These are phyloP conservation scores for Cladophialophora immunda DNA, from an alignment of 2,329 filamentous ascomycete genomes.

Conservation along the genomic window DNA sequence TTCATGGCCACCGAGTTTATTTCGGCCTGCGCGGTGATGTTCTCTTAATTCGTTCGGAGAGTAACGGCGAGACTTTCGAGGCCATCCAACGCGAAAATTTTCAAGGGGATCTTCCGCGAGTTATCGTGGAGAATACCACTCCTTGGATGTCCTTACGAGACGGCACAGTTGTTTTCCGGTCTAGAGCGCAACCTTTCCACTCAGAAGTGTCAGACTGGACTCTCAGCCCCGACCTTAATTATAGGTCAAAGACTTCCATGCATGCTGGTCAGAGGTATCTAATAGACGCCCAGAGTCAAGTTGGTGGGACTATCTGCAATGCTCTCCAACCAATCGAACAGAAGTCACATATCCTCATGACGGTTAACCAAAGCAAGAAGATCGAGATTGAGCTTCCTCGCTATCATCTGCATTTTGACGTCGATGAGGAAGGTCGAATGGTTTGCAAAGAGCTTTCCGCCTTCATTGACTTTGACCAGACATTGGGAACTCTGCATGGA, in stretches of 20 bases:
- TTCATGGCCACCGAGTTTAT: conserved; percentile 43
- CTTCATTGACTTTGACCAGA: conserved; percentile 56
- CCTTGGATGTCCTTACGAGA: conserved; percentile 58
- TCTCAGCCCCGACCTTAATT: conserved; percentile 28
- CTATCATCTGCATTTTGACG: conserved; percentile 49
- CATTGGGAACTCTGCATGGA: conserved; percentile 59
- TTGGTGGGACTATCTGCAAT: conserved; percentile 44
- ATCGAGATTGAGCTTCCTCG: conserved; percentile 48
- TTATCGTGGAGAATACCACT: conserved; percentile 51
- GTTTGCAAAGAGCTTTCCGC: conserved; percentile 33
- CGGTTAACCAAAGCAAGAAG: conserved; percentile 32
- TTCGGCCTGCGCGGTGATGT: conserved; percentile 40
- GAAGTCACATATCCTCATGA: conserved; percentile 47
- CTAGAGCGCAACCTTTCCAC: conserved; percentile 43
- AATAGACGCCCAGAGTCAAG: conserved; percentile 49
- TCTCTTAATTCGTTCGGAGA: conserved; percentile 47
- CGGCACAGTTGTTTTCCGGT: conserved; percentile 46
- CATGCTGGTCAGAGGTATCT: conserved; percentile 35
- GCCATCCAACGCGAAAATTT: conserved; percentile 46
- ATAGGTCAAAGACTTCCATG: conserved; percentile 2
- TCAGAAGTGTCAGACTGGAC: conserved; percentile 43
- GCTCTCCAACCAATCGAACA: conserved; percentile 52
- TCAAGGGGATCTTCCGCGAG: conserved; percentile 42
- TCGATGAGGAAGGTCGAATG: conserved; percentile 40
- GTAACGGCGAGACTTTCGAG: conserved; percentile 40